Evolutionary conservation across 2,329 filamentous ascomycete species (phyloP).

Genomic region (Aspergillus pseudonomiae): DNA sequence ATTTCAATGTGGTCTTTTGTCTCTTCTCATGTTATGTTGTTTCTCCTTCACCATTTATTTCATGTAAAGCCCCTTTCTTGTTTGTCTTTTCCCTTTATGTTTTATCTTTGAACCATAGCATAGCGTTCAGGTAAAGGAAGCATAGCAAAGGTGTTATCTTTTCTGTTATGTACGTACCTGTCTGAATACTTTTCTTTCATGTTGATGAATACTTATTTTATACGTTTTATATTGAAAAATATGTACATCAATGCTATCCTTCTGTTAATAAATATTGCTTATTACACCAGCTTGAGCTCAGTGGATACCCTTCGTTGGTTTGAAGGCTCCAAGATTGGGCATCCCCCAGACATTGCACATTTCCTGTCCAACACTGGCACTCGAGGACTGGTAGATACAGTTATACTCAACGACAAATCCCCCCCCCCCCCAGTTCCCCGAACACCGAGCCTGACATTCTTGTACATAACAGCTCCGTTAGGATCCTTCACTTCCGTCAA

Average conservation of each 20-base stretch:
- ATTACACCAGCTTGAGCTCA: no score
- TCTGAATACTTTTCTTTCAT: conserved; percentile 2
- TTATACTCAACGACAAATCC: no score
- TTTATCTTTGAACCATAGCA: conserved; percentile 2
- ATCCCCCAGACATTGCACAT: no score
- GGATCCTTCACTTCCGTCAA: no score
- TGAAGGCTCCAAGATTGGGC: no score
- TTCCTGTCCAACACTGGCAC: no score
- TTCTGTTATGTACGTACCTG: neutral
- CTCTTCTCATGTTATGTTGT: conserved; percentile 1
- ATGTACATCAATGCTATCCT: neutral
- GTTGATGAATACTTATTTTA: conserved; percentile 1
- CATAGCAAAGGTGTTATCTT: conserved; percentile 7
- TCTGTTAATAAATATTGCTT: neutral
- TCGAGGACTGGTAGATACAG: no score
- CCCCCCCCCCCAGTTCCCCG: no score
- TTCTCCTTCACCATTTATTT: conserved; percentile 2
- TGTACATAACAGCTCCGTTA: no score
- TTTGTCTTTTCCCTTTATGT: neutral
- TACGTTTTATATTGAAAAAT: conserved; percentile 2
- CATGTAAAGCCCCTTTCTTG: neutral
- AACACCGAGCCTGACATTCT: no score
- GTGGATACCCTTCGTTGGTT: no score
- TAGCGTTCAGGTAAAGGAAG: conserved; percentile 2
- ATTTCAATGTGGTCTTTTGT: conserved; percentile 8